phyloP scores from a whole-genome alignment of 139 green algal genomes.

The Pleodorina starrii region DNA sequence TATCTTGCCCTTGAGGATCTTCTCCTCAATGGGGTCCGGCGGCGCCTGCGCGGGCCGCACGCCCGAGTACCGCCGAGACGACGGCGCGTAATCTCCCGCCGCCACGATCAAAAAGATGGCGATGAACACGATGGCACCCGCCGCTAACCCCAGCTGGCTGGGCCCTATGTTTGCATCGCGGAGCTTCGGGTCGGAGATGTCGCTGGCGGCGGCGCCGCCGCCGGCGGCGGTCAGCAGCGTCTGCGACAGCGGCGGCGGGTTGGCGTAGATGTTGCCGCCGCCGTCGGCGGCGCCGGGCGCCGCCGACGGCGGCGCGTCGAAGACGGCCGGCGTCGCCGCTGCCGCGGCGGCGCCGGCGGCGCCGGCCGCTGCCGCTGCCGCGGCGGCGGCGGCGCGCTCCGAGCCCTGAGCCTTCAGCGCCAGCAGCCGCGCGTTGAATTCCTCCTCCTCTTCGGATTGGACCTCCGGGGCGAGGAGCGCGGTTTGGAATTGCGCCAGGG shows the following conservation, averaged over 20 bases:
- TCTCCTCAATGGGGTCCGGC: constrained; percentile 63
- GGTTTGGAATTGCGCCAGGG: not conserved
- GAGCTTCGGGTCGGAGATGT: constrained; percentile 70
- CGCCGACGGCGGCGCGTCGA: not conserved
- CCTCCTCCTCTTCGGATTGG: constrained; percentile 58
- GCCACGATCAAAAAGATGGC: constrained; percentile 64
- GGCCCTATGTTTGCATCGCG: constrained; percentile 69
- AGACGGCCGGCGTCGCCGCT: not conserved
- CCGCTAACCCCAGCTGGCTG: constrained; percentile 63
- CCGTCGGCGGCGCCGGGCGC: constrained; percentile 18
- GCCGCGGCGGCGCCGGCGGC: not conserved
- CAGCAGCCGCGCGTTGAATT: constrained; percentile 64
- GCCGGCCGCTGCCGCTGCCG: not conserved
- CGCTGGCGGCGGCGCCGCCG: constrained; percentile 47
- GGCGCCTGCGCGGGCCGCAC: constrained; percentile 50
- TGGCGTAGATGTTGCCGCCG: constrained; percentile 65
- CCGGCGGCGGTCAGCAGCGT: constrained; percentile 46
- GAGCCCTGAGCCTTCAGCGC: constrained; percentile 54
- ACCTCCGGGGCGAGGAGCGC: not conserved
- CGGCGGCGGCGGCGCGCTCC: constrained; percentile 46
- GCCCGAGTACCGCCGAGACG: constrained; percentile 58
- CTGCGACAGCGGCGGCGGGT: constrained; percentile 61
- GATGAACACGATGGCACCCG: constrained; percentile 61
- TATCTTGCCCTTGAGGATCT: constrained; percentile 57
- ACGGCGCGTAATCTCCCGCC: constrained; percentile 61